Evolutionary conservation across 2,329 filamentous ascomycete species (phyloP), one percentile per base, ranked within the genome.

Genomic region (Ophiognomonia clavigignenti-juglandacearum): DNA sequence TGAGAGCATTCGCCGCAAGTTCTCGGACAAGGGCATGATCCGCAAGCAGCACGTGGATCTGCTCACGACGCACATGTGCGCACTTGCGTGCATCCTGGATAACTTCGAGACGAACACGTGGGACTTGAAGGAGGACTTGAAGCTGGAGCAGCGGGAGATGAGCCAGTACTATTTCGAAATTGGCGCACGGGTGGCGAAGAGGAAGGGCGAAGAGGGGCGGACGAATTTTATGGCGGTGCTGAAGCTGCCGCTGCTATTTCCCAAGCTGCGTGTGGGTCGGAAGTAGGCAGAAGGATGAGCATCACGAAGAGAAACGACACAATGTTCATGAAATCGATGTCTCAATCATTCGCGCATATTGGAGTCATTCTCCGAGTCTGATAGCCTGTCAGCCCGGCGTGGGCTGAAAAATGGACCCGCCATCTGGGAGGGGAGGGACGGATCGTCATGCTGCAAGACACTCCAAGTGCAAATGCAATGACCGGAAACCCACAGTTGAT

Each of bases 171-270:
- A 87, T 63, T 68, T 72, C 39, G 88, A 92, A 64, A 82, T 93
- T 54, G 88, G 88, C 19, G 87, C 83, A 24, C 79, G 74, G 56
- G 73, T 88, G 24, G 80, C 75, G 62, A 68, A 73, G 54, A 73
- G 78, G 48, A 74, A 82, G 54, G 78, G 76, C 26, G 80, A 80
- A 47, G 80, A 80, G 47, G 80, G 82, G 52, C 75, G 67, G 50
- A 64, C 64, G 48, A 57, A 65, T 24, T 68, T 76, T 50, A 69
- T 91, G 41, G 90, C 86, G 11, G 82, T 82, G 56, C 69, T 97
- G 58, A 80, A 77, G 57, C 65, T 96, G 53, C 93, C 93, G 3
- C 70, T 96, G 39, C 77, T 83, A 50, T 96, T 96, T 63, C 93
- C 92, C 1, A 90, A 85, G 69, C 59, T 68, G 54, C 59, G 63